Evolutionary conservation across 2,329 filamentous ascomycete species (phyloP), one percentile per base, ranked within the genome.

Genomic region (Corinectria fuckeliana): DNA sequence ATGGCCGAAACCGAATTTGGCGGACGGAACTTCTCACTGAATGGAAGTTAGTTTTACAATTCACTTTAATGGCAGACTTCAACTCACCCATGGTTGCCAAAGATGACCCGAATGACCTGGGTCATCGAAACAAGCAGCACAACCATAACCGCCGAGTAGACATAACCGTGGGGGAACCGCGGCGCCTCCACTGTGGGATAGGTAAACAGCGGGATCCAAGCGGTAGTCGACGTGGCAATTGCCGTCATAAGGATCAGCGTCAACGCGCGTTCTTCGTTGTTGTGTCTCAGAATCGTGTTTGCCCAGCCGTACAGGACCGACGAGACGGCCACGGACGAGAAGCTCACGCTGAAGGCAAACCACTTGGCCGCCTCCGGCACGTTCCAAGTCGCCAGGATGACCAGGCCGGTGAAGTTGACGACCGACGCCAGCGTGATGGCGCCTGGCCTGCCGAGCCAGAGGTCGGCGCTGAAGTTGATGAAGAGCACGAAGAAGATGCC

Each of bases 381-480:
- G 11, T 62, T 42, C 63, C 63, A 66, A 3, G 57, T 26, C 2
- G 63, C 60, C 0, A 66, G 47, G 3, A 66, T 66, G 13, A 66
- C 51, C 9, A 66, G 47, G 5, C 62, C 63, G 0, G 60, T 64
- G 11, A 64, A 62, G 45, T 66, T 66, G n/a, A 64, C 25, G 0
- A 47, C 45, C 1, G 63, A 64, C 0, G 63, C 63, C 41, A 66
- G 16, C 5, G 63, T 66, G 23, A 66, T 66, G 2, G 63, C 63
- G 0, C 51, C 56, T 2, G 63, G 59, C 4, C 59, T 56, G 2
- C 63, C 63, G 26, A 66, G 59, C 54, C 52, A 64, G 2, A 66
- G 61, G 41, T 66, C 69, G n/a, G 70, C 74, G 26, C 58, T 57
- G 30, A 65, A 61, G 51, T 63, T 61, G 38, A 66, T 64, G 25